These are phyloP conservation scores for Sclerospora graminicola DNA, from an alignment of 352 stramenopile species.

Conservation along the genomic window DNA sequence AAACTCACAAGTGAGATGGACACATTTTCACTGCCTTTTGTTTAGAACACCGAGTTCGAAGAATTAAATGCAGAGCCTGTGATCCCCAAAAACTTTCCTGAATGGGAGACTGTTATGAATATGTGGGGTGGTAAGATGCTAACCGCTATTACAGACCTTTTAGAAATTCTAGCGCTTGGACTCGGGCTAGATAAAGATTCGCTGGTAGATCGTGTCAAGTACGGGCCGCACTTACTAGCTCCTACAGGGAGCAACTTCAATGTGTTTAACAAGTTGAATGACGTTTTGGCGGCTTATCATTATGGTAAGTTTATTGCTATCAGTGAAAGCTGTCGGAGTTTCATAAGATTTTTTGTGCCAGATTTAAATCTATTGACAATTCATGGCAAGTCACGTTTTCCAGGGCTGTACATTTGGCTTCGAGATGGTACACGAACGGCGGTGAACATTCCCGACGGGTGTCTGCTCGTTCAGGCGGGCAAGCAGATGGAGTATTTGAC, in stretches of 20 bases:
- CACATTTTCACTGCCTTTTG: not conserved
- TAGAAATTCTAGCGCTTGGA: conserved; percentile 82
- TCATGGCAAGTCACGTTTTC: conserved; percentile 88
- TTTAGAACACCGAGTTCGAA: conserved; percentile 55
- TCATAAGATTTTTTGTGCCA: conserved; percentile 8
- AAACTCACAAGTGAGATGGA: not conserved
- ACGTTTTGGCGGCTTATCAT: conserved; percentile 88
- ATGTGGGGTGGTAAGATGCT: conserved; percentile 89
- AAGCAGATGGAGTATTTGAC: conserved; percentile 92
- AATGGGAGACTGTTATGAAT: conserved; percentile 87
- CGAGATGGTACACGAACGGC: conserved; percentile 75
- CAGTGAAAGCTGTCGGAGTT: not conserved
- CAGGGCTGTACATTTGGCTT: conserved; percentile 87
- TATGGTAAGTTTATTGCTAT: conserved; percentile 33
- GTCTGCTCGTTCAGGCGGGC: conserved; percentile 81
- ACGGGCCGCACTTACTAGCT: conserved; percentile 84
- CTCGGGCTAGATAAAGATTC: conserved; percentile 75
- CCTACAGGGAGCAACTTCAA: conserved; percentile 86
- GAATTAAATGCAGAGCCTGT: conserved; percentile 86
- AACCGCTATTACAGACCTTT: conserved; percentile 61
- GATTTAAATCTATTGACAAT: conserved; percentile 92
- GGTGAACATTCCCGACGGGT: conserved; percentile 86
- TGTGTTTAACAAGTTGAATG: conserved; percentile 67
- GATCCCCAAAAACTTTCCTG: conserved; percentile 70
- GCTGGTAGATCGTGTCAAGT: conserved; percentile 69